Conservation (phyloP, 2,329 filamentous ascomycete genomes). For the Aspergillus awamori region DNA sequence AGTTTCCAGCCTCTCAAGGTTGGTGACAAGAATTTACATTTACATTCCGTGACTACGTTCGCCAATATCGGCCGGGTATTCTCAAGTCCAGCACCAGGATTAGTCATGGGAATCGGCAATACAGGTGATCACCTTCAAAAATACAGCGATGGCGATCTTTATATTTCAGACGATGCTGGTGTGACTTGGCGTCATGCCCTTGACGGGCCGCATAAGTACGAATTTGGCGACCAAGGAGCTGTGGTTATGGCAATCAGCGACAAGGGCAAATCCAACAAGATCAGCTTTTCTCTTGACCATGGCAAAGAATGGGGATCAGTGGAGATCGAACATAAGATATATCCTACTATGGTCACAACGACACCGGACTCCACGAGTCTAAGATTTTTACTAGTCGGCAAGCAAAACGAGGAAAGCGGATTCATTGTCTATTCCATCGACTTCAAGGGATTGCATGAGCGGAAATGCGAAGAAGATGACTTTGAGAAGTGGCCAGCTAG, state of each 20-base stretch:
- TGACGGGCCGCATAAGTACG: conserved; percentile 87
- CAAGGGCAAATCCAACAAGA: conserved; percentile 58
- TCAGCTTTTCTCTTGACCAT: conserved; percentile 84
- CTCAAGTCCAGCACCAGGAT: conserved; percentile 87
- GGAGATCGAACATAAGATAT: conserved; percentile 71
- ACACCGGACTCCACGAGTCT: conserved; percentile 90
- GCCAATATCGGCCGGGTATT: conserved; percentile 84
- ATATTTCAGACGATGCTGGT: conserved; percentile 88
- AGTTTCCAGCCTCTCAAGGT: conserved; percentile 75
- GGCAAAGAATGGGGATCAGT: conserved; percentile 78
- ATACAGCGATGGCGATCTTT: conserved; percentile 77
- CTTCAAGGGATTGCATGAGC: conserved; percentile 78
- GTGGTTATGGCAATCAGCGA: conserved; percentile 82
- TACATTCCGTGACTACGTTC: conserved; percentile 88
- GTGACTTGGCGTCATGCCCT: conserved; percentile 75
- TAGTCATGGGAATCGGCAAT: conserved; percentile 94
- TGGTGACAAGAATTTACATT: conserved; percentile 70
- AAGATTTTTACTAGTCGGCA: conserved; percentile 81
- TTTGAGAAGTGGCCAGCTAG: conserved; percentile 90
- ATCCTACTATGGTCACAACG: conserved; percentile 76
- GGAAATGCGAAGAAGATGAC: conserved; percentile 69
- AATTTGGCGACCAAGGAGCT: conserved; percentile 91
- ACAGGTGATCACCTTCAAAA: conserved; percentile 72
- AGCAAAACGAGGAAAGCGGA: conserved; percentile 52
- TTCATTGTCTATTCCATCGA: conserved; percentile 76